Evolutionary conservation across 2,329 filamentous ascomycete genomes (phyloP).

Genomic region (Pyricularia grisea): DNA sequence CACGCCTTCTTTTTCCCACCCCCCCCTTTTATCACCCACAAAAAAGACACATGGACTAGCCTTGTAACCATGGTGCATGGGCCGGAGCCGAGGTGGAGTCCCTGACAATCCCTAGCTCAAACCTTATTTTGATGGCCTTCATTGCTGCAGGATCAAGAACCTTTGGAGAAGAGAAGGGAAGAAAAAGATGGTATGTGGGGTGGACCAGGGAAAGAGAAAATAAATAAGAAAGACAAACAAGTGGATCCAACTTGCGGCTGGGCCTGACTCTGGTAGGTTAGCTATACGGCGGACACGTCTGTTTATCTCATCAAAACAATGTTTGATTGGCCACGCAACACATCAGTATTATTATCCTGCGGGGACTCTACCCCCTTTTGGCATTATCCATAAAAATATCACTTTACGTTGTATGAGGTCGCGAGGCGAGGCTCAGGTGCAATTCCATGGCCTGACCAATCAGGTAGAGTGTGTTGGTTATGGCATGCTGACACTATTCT

Average conservation of each 20-base stretch:
- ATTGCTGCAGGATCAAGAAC: background rate
- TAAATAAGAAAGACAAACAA: background rate
- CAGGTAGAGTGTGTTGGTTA: background rate
- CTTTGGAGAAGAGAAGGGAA: background rate
- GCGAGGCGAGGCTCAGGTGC: background rate
- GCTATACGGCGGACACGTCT: background rate
- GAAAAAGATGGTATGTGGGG: background rate
- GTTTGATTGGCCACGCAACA: background rate
- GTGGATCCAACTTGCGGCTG: background rate
- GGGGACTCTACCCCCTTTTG: background rate
- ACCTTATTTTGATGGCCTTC: constrained; percentile 4
- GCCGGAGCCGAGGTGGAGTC: background rate
- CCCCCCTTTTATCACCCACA: background rate
- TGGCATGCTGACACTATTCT: background rate
- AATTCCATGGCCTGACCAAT: background rate
- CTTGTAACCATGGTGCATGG: background rate
- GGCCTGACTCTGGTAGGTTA: background rate
- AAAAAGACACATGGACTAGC: background rate
- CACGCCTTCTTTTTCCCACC: background rate
- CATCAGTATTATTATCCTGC: background rate
- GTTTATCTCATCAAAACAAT: background rate
- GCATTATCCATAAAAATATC: too few relatives aligned
- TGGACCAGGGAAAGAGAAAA: background rate
- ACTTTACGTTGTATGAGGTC: background rate
- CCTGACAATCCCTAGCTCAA: background rate